These are phyloP conservation scores for Penicillium thymicola DNA, from an alignment of 2,329 filamentous ascomycete genomes.

Conservation along the genomic window DNA sequence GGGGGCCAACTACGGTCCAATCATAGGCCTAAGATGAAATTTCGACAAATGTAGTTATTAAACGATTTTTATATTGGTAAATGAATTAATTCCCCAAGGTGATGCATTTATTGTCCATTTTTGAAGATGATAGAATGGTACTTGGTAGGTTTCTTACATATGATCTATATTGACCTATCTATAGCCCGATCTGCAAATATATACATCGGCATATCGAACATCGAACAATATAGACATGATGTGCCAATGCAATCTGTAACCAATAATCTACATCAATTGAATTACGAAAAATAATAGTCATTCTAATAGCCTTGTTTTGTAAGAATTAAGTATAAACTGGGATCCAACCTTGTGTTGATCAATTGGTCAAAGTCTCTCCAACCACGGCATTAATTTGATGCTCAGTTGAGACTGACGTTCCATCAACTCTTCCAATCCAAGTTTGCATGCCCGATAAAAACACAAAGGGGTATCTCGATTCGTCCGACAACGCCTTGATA, in stretches of 20 bases:
- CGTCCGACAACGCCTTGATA: constrained; percentile 5
- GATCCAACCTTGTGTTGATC: neutral
- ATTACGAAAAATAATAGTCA: neutral
- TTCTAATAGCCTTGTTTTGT: neutral
- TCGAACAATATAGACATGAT: neutral
- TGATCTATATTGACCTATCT: neutral
- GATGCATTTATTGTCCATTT: neutral
- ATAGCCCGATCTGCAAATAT: neutral
- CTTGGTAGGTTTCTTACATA: no score
- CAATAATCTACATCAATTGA: neutral
- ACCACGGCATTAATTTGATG: neutral
- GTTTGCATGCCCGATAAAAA: neutral
- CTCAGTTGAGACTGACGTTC: neutral
- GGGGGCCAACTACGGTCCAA: no score
- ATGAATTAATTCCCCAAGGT: no score
- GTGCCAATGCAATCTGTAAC: neutral
- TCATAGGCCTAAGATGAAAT: no score
- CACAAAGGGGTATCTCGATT: constrained; percentile 7
- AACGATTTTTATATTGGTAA: neutral
- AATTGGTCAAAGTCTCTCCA: neutral
- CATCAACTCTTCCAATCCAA: neutral
- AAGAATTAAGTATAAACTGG: neutral
- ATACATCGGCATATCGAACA: neutral
- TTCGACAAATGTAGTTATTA: no score
- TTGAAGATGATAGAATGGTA: neutral